Percentiles rank a stretch among this genome's conserved stretches.
phyloP scores from a whole-genome alignment of 108 stramenopile genomes.

The Cyclostephanos tholiformis region DNA sequence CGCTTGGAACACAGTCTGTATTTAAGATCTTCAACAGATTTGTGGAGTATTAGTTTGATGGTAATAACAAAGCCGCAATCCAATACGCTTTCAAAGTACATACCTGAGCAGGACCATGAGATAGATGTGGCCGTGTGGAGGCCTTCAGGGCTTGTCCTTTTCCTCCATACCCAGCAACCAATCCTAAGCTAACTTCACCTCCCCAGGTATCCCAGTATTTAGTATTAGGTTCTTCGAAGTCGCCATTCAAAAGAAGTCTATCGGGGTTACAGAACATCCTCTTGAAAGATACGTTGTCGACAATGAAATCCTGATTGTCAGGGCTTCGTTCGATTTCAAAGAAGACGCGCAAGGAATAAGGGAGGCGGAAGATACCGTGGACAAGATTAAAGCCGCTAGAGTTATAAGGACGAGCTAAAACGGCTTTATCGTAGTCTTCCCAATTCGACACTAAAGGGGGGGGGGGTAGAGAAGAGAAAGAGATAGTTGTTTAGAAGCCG shows the following conservation, averaged over 20 bases:
- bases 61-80: background rate
- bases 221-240: conserved; percentile 30
- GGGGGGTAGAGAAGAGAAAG: background rate
- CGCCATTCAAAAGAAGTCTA: conserved; percentile 33
- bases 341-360: conserved; percentile 17
- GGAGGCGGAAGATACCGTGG: conserved; percentile 43
- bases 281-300: conserved; percentile 30
- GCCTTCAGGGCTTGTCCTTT: conserved; percentile 27
- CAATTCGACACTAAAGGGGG: background rate
- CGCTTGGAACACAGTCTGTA: conserved; percentile 26
- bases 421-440: background rate
- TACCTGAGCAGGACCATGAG: conserved; percentile 35
- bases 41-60: background rate
- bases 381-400: conserved; percentile 29
- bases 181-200: conserved; percentile 9
- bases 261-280: conserved; percentile 23
- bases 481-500: background rate
- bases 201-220: conserved; percentile 48
- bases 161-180: conserved; percentile 31
- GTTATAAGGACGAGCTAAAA: conserved; percentile 32
- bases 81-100: background rate
- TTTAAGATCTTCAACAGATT: conserved; percentile 3
- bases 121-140: conserved; percentile 19
- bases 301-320: conserved; percentile 22
- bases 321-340: conserved; percentile 43